Evolutionary conservation across 2,329 filamentous ascomycete species (phyloP), one percentile per base, ranked within the genome.

Genomic region (Nigrospora osmanthi): DNA sequence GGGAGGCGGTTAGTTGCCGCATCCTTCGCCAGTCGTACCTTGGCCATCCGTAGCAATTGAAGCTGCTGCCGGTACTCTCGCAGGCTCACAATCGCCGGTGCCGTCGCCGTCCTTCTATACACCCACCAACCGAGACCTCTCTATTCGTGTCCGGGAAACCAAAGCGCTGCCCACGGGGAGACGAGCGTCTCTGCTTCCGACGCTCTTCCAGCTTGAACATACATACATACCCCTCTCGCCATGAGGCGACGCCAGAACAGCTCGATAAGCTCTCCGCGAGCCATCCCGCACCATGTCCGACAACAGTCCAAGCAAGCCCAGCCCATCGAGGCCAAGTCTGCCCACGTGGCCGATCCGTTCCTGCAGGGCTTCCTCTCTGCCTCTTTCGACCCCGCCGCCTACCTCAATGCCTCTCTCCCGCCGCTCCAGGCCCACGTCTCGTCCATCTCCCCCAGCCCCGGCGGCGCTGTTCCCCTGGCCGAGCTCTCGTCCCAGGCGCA

Each of bases 401-500:
- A 89, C 63, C 80, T 97, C 56, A 97, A 97, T 66, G 71, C 81
- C 47, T 78, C 78, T 1, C 72, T 97, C 1, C 87, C 89, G 5
- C 70, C 84, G 2, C 72, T 95, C 16, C 73, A 77, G 50, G 52
- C 58, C 23, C 68, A 64, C 58, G 68, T 61, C 30, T 54, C 58
- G 6, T 46, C 52, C n/a, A 45, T 41, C 47, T 45, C 44, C 38
- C 55, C 47, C 42, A 55, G 55, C 55, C 50, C 45, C 63, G 51
- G 68, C 68, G 44, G 42, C 34, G 61, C 70, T 1, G 75, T 83
- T 6, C 73, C 85, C 3, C 73, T 95, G 39, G 71, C 84, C n/a
- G 83, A 91, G 48, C 69, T 95, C 42, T 89, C 89, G 2, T 75
- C 82, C 0, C 87, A 89, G 59, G 85, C 90, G 1, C 90, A 96